Evolutionary conservation across 192 early-diverging fungal genomes (phyloP), one percentile per base, ranked within the genome.

Genomic region (Phlyctochytrium arcticum): DNA sequence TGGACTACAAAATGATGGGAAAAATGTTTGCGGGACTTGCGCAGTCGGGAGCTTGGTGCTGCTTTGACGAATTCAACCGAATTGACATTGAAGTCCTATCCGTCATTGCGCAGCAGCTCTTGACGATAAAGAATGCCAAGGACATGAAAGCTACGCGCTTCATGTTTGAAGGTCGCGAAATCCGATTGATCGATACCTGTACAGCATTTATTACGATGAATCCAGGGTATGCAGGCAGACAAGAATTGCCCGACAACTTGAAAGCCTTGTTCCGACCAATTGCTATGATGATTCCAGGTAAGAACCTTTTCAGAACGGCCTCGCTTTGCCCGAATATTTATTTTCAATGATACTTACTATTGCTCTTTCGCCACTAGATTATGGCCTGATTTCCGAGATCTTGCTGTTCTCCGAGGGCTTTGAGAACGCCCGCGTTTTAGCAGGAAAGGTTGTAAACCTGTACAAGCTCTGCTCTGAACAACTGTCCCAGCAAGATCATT

Each of bases 1-100:
- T 85, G 67, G 83, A 85, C 62, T 85, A 85, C 70, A 85, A 85
- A 49, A 85, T 85, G 80, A 85, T 85, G 83, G 83, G 82, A 27
- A 85, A 85, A 56, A 82, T 85, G 80, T 85, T 85, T 79, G 82
- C 82, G 0, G 82, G 83, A 30, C 64, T 83, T 29, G 80, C 80
- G 5, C 83, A 83, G 57, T 78, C 75, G 3, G 83, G 83, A 8
- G 83, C 83, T 2, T 85, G 83, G 83, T 83, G 81, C 70, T 85
- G 83, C 37, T 85, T 85, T 53, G 83, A 85, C 61, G 83, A 85
- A 57, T 85, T 85, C 71, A 85, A 85, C 61, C 74, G 83, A 33
- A 85, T 85, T 44, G 83, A 85, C 61, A 85, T 85, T 46, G 83
- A 85, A 36, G 83, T 85, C 31, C 65, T 85, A 2, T 79, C 76